Conservation (phyloP, 192 early-diverging fungal species). For the Chytriomyces sp. region DNA sequence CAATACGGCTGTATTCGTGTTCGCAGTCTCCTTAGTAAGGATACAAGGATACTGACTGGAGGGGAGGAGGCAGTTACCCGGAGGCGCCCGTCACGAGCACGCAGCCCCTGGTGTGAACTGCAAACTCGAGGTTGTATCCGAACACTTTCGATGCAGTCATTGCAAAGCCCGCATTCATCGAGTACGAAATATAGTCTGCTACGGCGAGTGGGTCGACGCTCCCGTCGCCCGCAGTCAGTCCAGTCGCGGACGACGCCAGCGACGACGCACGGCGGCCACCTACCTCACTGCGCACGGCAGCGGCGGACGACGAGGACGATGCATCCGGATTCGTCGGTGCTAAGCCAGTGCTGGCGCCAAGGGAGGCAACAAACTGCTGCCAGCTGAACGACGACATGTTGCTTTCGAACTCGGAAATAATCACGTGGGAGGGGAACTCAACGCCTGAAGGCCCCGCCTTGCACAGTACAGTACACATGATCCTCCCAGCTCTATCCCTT, state of each 20-base stretch:
- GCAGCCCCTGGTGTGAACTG: slow-evolving; percentile 21
- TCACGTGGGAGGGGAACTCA: neutral
- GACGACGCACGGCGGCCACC: neutral
- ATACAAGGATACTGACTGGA: neutral
- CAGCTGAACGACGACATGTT: neutral
- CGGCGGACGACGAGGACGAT: neutral
- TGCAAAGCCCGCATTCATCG: slow-evolving; percentile 29
- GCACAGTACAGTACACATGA: neutral
- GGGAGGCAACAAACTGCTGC: neutral
- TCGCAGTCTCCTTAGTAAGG: neutral
- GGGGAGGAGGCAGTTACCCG: slow-evolving; percentile 2
- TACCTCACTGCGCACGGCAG: neutral
- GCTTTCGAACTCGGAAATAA: neutral
- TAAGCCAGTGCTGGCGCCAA: neutral
- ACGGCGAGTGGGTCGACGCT: slow-evolving; percentile 22
- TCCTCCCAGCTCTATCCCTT: too few species aligned
- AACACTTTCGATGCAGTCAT: slow-evolving; percentile 19
- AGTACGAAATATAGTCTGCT: slow-evolving; percentile 28
- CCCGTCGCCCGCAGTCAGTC: slow-evolving; percentile 18
- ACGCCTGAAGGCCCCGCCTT: neutral
- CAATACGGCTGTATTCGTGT: slow-evolving; percentile 3
- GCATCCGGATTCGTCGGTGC: neutral
- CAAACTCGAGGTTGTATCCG: slow-evolving; percentile 33
- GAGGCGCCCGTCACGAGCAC: slow-evolving; percentile 32
- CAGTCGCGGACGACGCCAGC: slow-evolving; percentile 8